These are phyloP conservation scores for Penicillium concentricum DNA, from an alignment of 2,329 filamentous ascomycete genomes.

Conservation along the genomic window DNA sequence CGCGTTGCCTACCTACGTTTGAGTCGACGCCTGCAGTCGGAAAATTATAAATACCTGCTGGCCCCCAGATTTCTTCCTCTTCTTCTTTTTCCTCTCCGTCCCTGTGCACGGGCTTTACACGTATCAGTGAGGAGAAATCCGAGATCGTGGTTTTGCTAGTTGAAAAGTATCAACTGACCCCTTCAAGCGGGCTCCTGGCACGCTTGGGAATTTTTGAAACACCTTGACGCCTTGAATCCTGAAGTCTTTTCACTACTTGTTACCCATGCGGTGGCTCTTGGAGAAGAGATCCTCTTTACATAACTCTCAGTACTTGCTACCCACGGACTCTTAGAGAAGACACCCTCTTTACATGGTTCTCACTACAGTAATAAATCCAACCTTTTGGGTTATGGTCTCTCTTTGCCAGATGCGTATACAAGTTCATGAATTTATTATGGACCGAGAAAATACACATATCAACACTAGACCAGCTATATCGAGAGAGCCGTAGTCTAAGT, in stretches of 20 bases:
- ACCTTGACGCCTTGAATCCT: constrained; percentile 26
- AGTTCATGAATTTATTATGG: too few species aligned
- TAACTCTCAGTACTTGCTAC: constrained; percentile 23
- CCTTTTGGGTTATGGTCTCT: too few species aligned
- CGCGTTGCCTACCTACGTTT: background rate
- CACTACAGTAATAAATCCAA: too few species aligned
- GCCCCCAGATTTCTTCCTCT: constrained; percentile 15
- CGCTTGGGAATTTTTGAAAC: constrained; percentile 78
- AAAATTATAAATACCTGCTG: constrained; percentile 24
- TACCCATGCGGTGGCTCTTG: constrained; percentile 37
- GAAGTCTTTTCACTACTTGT: constrained; percentile 42
- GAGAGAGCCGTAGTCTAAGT: background rate
- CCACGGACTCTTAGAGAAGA: constrained; percentile 33
- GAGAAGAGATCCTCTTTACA: constrained; percentile 7
- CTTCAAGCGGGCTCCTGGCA: constrained; percentile 65
- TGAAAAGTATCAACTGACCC: constrained; percentile 80
- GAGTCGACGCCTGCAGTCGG: background rate
- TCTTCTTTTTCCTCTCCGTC: constrained; percentile 41
- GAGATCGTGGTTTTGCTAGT: constrained; percentile 87
- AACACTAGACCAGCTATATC: background rate
- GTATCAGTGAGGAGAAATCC: constrained; percentile 84
- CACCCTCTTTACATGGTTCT: background rate
- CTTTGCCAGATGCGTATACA: too few species aligned
- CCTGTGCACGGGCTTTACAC: constrained; percentile 68
- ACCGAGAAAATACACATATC: background rate